These are phyloP conservation scores for Aspergillus fructus DNA, from an alignment of 2,329 filamentous ascomycete genomes.

Conservation along the genomic window DNA sequence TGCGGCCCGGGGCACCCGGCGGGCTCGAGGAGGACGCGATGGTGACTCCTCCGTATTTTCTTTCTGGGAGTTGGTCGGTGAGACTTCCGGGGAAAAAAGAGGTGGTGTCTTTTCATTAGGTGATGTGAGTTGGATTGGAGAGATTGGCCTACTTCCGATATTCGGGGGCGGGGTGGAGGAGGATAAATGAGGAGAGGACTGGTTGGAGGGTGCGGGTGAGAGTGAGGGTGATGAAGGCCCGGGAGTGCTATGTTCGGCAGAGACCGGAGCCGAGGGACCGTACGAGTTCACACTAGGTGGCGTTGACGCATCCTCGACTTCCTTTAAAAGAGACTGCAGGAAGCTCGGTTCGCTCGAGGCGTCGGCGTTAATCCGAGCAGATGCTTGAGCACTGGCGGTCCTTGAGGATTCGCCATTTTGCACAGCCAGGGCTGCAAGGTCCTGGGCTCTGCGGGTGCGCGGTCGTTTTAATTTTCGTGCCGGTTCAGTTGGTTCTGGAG, in stretches of 20 bases:
- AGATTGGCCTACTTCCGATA: constrained; percentile 33
- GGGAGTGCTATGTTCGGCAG: constrained; percentile 41
- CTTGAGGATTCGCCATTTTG: constrained; percentile 43
- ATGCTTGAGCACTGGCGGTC: constrained; percentile 30
- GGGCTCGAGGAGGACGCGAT: constrained; percentile 17
- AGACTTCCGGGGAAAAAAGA: constrained; percentile 69
- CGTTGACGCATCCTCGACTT: constrained; percentile 66
- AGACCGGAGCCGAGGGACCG: constrained; percentile 32
- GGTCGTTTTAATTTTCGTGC: constrained; percentile 86
- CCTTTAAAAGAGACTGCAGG: constrained; percentile 79
- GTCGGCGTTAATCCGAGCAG: constrained; percentile 35
- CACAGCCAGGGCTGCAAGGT: constrained; percentile 47
- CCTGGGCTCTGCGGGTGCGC: constrained; percentile 68
- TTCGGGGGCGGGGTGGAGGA: constrained; percentile 41
- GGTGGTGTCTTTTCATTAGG: constrained; percentile 32
- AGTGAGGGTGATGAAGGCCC: constrained; percentile 44
- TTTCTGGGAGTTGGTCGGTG: constrained; percentile 58
- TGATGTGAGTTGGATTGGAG: constrained; percentile 36
- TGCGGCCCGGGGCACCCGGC: constrained; percentile 27
- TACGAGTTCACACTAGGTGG: constrained; percentile 28
- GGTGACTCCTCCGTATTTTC: constrained; percentile 11
- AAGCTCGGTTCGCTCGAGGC: constrained; percentile 68
- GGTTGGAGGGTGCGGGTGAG: constrained; percentile 41
- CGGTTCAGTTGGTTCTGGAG: constrained; percentile 64
- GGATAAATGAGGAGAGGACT: constrained; percentile 39